These are phyloP conservation scores for Endocalyx cinctus DNA, from an alignment of 2,329 filamentous ascomycete species.

Conservation along the genomic window DNA sequence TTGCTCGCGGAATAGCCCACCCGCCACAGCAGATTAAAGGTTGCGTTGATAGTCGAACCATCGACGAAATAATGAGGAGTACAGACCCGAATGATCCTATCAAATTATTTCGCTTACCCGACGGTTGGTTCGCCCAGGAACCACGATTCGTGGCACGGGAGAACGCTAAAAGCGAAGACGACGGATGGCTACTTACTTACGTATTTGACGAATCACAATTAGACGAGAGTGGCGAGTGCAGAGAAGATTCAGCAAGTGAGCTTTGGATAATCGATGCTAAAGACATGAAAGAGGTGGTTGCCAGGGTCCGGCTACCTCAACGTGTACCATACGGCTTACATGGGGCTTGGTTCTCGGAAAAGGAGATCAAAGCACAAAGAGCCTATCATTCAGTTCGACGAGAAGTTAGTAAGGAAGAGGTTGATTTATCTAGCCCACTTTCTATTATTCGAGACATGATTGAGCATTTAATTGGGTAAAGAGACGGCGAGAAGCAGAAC, in stretches of 20 bases:
- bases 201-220: slow-evolving; percentile 67
- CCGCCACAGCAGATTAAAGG: slow-evolving; percentile 49
- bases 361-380: slow-evolving; percentile 46
- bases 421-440: slow-evolving; percentile 18
- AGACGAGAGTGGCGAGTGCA: slow-evolving; percentile 42
- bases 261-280: slow-evolving; percentile 65
- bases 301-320: slow-evolving; percentile 56
- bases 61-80: slow-evolving; percentile 46
- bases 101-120: slow-evolving; percentile 56
- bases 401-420: slow-evolving; percentile 11
- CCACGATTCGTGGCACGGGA: slow-evolving; percentile 56
- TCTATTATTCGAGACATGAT: slow-evolving; percentile 18
- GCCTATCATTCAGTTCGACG: slow-evolving; percentile 16
- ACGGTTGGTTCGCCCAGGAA: slow-evolving; percentile 61
- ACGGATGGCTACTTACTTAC: slow-evolving; percentile 64
- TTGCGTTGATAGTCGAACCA: slow-evolving; percentile 54
- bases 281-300: slow-evolving; percentile 57
- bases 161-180: slow-evolving; percentile 48
- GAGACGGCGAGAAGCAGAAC: background rate
- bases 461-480: slow-evolving; percentile 21
- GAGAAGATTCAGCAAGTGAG: slow-evolving; percentile 46
- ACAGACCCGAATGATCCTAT: slow-evolving; percentile 49
- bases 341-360: slow-evolving; percentile 55
- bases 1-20: slow-evolving; percentile 44
- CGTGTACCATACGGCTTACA: slow-evolving; percentile 67